Base-by-base conservation (phyloP, 1,284 basidiomycete genomes). In the Cystobasidiaceae sp. region DNA sequence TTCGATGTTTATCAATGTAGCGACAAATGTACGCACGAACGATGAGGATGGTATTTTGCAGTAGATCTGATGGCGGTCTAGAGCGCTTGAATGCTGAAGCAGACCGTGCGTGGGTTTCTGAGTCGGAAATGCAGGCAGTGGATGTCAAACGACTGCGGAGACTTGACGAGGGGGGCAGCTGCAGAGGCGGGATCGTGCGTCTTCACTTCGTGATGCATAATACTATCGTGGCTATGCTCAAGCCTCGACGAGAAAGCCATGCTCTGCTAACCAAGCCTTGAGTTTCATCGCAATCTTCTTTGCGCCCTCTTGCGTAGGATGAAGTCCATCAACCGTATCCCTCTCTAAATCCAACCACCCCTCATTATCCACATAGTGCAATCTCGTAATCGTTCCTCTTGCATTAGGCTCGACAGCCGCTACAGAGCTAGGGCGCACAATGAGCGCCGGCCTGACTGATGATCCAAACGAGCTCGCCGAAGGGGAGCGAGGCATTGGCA, bases 211-310 rank as follows among this genome's bases (percentile, higher is more conserved):
- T 25, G 37, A 39, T 39, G 30, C 6, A 9, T 6, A 49, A 25
- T 3, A 7, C 21, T 49, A 49, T 7, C 7, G n/a, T 6, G 43
- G 25, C 4, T 7, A 49, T 25, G 27, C 46, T 49, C 21, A 61
- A 21, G 13, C 23, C 27, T 48, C 58, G 25, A 49, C n/a, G 0
- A 64, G 45, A 17, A 64, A 64, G 2, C 44, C 51, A 48, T 64
- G n/a, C 21, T 56, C 32, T 4, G 39, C 32, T 11, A 64, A 33
- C 61, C 61, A 64, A 30, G 11, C 23, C 17, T 43, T 39, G 7
- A 64, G 33, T 51, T 56, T 64, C 52, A 33, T 64, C 15, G 51
- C 61, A 23, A 64, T 64, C 25, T 55, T 56, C 19, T 30, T 55
- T 25, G 61, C 61, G n/a, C 61, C 61, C 33, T 39, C 33, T 11